Conservation (phyloP, 2,329 filamentous ascomycete genomes). For the Fusarium brachygibbosum region DNA sequence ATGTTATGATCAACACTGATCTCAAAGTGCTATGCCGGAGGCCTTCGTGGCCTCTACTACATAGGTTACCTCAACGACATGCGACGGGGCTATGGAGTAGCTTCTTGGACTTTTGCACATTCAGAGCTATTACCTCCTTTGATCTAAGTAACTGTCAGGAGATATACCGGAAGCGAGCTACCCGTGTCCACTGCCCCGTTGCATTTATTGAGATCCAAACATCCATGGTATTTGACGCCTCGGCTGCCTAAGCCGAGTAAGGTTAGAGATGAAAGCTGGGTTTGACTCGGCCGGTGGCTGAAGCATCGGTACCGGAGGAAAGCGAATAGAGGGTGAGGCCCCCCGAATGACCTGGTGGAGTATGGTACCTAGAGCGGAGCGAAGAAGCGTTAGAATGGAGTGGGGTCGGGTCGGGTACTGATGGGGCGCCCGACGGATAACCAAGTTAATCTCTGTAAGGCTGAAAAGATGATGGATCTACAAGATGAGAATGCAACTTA, state of each 20-base stretch:
- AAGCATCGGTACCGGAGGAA: conserved; percentile 3
- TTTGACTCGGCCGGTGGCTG: conserved; percentile 1
- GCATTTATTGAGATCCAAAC: background rate
- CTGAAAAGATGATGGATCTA: conserved; percentile 14
- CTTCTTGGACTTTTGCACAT: background rate
- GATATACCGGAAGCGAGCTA: background rate
- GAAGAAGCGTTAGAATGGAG: conserved; percentile 13
- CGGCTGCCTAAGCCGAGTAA: conserved; percentile 7
- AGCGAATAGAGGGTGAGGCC: conserved; percentile 11
- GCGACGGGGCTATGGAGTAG: background rate
- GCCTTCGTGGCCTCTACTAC: too few relatives aligned
- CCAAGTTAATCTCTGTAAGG: conserved; percentile 23
- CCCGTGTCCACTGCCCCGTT: background rate
- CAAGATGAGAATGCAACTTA: background rate
- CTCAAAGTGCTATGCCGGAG: too few relatives aligned
- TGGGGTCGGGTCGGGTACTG: conserved; percentile 4
- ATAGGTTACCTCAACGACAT: background rate
- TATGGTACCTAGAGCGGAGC: background rate
- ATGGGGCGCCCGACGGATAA: conserved; percentile 8
- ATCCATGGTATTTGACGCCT: background rate
- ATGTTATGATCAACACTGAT: too few relatives aligned
- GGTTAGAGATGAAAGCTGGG: background rate
- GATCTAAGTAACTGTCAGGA: background rate
- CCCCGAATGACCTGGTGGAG: background rate
- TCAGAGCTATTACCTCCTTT: background rate